Evolutionary conservation across 208 protist species (phyloP), one percentile per base, ranked within the genome.

Genomic region (Acanthamoeba culbertsoni): DNA sequence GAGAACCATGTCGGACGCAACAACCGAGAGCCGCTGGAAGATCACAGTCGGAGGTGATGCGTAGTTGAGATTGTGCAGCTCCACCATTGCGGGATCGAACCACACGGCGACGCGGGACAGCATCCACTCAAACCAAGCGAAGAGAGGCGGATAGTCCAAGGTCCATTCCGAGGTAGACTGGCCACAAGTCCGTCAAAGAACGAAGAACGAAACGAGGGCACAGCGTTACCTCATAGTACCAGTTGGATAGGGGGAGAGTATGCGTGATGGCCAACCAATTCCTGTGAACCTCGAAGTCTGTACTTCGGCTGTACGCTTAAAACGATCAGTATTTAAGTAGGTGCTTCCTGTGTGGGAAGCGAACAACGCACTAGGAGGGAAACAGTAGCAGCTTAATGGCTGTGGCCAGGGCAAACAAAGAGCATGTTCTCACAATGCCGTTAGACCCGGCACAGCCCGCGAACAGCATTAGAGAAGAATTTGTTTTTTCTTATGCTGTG

Each of bases 131-230:
- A 98, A 98, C 93, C 94, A 98, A 3, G 97, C 98, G 95, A 99
- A 99, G 55, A 98, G 94, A 6, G 98, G 98, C 35, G 98, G 98
- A 86, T 99, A 99, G 86, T 99, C 98, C 33, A 99, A 93, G 26
- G 98, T 99, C 98, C 98, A 99, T 73, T 97, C 51, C 23, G 96
- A 98, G 2, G 96, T 98, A 14, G 86, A 84, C 93, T 98, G 71
- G 20, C 35, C 5, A 7, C 20, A 7, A n/a, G 20, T 77, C 6
- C 6, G 6, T 28, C 4, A 77, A 48, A 40, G 40, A 40, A 26
- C n/a, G 28, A 77, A 42, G 28, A 35, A 77, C 6, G 43, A 35
- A 12, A 46, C 6, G 18, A 77, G n/a, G 12, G 28, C 2, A 16
- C 3, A 82, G 1, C 16, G 35, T n/a, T n/a, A 96, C 96, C 90